phyloP scores from a whole-genome alignment of 441 rosid species.

The Monsonia emarginata region DNA sequence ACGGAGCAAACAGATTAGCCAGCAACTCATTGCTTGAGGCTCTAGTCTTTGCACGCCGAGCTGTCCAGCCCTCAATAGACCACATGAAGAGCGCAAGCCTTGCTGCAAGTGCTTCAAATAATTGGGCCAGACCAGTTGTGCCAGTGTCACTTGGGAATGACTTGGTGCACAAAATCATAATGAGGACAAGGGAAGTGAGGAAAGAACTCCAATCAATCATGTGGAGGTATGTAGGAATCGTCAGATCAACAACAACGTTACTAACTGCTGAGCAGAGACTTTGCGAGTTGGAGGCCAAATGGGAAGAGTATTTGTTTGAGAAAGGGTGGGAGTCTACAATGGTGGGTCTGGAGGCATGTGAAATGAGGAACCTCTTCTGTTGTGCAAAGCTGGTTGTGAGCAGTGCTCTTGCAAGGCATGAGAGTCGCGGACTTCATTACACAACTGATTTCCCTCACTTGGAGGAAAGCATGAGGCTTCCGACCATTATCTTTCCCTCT shows the following conservation, averaged over 20 bases:
- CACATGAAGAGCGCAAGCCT: conserved; percentile 53
- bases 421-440: conserved; percentile 94
- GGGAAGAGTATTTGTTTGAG: conserved; percentile 72
- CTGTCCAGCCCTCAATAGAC: conserved; percentile 73
- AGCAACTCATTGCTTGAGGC: conserved; percentile 98
- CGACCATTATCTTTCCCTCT: conserved; percentile 51
- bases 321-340: conserved; percentile 77
- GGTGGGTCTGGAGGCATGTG: conserved; percentile 85
- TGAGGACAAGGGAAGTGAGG: conserved; percentile 48
- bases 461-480: conserved; percentile 53
- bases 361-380: conserved; percentile 88
- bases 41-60: conserved; percentile 80
- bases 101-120: conserved; percentile 31
- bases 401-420: conserved; percentile 85
- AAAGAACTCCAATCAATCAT: conserved; percentile 69
- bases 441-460: conserved; percentile 18
- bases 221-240: conserved; percentile 87
- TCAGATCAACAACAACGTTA: conserved; percentile 71
- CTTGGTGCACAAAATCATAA: conserved; percentile 34
- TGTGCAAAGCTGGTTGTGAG: conserved; percentile 86
- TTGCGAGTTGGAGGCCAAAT: conserved; percentile 48
- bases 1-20: conserved; percentile 92
- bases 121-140: conserved; percentile 67
- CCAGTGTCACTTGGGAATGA: conserved; percentile 39
- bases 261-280: conserved; percentile 49